These are phyloP conservation scores for Malus orientalis DNA, from an alignment of 306 rosid species.

Conservation along the genomic window DNA sequence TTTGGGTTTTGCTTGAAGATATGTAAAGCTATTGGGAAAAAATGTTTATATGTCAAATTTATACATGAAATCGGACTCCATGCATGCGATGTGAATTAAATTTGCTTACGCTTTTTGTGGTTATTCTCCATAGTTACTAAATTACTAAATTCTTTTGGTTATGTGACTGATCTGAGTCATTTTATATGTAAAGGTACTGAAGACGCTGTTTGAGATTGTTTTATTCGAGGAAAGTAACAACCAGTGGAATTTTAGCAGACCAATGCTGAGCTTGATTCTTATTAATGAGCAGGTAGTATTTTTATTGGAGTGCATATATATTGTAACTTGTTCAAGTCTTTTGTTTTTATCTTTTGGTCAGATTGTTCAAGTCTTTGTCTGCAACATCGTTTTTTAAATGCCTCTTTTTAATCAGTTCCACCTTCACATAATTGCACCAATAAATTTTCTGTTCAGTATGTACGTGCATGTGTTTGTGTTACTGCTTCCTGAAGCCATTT, in stretches of 20 bases:
- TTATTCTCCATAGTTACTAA: neutral
- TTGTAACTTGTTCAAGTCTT: neutral
- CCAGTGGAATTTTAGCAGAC: constrained; percentile 82
- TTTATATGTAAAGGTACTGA: constrained; percentile 42
- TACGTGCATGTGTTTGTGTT: neutral
- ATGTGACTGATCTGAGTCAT: neutral
- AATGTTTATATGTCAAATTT: neutral
- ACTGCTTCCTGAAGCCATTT: neutral
- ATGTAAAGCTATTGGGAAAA: neutral
- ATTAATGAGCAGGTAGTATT: constrained; percentile 65
- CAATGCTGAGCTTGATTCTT: constrained; percentile 80
- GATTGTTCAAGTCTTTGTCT: neutral
- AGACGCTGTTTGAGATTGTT: constrained; percentile 84
- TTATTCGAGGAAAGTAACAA: constrained; percentile 77
- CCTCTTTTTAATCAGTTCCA: neutral
- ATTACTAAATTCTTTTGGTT: neutral
- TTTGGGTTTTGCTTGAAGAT: neutral
- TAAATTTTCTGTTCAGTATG: neutral
- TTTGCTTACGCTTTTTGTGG: neutral
- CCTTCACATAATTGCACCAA: neutral
- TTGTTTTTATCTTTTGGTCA: no score
- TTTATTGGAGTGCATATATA: neutral
- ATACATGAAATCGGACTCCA: neutral
- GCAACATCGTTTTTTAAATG: neutral
- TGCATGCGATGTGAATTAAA: neutral